phyloP scores from a whole-genome alignment of 2,329 filamentous ascomycete species.

The Leptosphaerulina australis region DNA sequence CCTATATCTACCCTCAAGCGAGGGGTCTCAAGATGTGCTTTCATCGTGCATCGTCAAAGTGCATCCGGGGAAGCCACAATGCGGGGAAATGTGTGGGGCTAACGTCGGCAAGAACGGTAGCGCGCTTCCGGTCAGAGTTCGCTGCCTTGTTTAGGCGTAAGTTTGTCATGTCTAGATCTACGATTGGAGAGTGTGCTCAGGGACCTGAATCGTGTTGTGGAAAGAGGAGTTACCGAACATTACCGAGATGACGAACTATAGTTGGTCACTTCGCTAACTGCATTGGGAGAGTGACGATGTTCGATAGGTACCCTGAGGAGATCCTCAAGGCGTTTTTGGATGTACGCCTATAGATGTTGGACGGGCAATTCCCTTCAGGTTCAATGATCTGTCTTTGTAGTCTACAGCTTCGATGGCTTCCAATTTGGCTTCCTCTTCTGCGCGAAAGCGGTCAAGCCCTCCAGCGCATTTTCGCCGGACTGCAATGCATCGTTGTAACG shows the following conservation, averaged over 20 bases:
- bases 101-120: conserved; percentile 3
- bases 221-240: conserved; percentile 19
- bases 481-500: conserved; percentile 51
- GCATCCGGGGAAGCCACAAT: conserved; percentile 22
- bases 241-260: conserved; percentile 9
- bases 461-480: conserved; percentile 56
- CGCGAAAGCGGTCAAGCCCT: conserved; percentile 59
- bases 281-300: background rate
- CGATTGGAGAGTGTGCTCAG: background rate
- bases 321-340: too few species aligned
- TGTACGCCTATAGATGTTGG: background rate
- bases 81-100: conserved; percentile 36
- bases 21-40: background rate
- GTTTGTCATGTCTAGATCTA: conserved; percentile 1
- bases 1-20: conserved; percentile 14
- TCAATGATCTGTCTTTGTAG: background rate
- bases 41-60: conserved; percentile 7
- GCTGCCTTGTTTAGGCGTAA: background rate
- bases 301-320: background rate
- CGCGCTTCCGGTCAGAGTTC: conserved; percentile 2
- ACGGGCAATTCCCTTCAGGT: background rate
- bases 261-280: background rate
- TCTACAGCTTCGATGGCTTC: conserved; percentile 57
- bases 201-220: background rate
- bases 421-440: conserved; percentile 58